Base-by-base conservation (phyloP, 495 filamentous ascomycete species). In the Podospora tetraspora region DNA sequence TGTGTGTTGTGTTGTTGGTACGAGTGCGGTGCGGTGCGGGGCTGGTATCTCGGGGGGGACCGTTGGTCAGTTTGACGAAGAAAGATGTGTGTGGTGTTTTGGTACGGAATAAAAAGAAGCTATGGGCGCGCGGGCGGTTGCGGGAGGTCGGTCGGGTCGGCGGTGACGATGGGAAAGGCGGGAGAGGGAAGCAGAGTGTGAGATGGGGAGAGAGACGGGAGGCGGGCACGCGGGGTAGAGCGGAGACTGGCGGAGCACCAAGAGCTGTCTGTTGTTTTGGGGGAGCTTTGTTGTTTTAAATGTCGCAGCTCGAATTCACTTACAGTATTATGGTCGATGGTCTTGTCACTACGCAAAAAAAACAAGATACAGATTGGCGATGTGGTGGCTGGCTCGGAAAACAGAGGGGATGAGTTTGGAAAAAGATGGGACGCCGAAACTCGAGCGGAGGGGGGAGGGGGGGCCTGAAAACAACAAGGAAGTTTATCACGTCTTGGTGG, bases 391-490 rank as follows among this genome's bases (percentile, higher is more conserved):
- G 57, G 34, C n/a, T 64, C 62, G 13, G 32, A 34, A 64, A 66
- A 62, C 57, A 62, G 58, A 57, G 59, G n/a, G 23, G 24, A 59
- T 21, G 59, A 37, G 59, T 52, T 52, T n/a, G 43, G 43, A 52
- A 52, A 52, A 37, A 57, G 22, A 29, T 23, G 64, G 59, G 71
- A 69, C 66, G 73, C 70, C 68, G 65, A 70, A 76, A 74, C 71
- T 59, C 69, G 69, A 60, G 71, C 70, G 73, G 71, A 68, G 72
- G 72, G 70, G 70, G 68, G 43, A 64, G 64, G 67, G 64, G 70
- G 21, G 66, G 60, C 71, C 67, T 68, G 72, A 73, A 75, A 75
- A 69, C 73, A 75, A 75, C 69, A 68, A 9, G 59, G 63, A 59
- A 24, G 16, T 32, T 19, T 24, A 34, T 57, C 13, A 30, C 66